Conservation (phyloP, 345 rosid genomes). For the Citrus glauca region DNA sequence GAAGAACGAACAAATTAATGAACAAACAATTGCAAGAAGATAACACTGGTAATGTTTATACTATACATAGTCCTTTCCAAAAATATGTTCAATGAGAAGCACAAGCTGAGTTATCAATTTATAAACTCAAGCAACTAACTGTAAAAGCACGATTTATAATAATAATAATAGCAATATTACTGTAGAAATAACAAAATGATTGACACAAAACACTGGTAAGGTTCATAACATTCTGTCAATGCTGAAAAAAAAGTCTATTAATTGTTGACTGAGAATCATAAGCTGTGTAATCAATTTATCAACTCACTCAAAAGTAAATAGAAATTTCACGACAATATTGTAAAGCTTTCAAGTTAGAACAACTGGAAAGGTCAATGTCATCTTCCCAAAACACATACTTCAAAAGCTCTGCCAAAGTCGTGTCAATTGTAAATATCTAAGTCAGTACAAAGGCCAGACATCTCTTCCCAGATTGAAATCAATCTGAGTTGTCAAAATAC, state of each 20-base stretch:
- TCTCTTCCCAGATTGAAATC: not conserved
- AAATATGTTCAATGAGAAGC: not conserved
- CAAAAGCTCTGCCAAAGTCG: not conserved
- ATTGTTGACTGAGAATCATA: too few relatives aligned
- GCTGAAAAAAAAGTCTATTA: too few relatives aligned
- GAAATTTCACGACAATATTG: not conserved
- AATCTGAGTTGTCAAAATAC: not conserved
- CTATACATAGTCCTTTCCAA: not conserved
- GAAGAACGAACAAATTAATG: not conserved
- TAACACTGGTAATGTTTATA: not conserved
- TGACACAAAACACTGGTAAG: too few relatives aligned
- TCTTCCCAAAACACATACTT: not conserved
- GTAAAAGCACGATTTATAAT: too few relatives aligned
- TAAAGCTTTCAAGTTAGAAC: not conserved
- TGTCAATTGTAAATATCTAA: not conserved
- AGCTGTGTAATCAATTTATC: too few relatives aligned
- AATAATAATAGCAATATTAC: too few relatives aligned
- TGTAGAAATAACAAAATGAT: too few relatives aligned
- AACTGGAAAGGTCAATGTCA: not conserved
- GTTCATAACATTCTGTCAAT: too few relatives aligned
- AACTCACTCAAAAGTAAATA: not conserved
- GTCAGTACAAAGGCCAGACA: not conserved
- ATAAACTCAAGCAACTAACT: not conserved
- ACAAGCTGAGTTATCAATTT: not conserved
- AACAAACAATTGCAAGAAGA: not conserved